Evolutionary conservation across 2,329 filamentous ascomycete genomes (phyloP), one percentile per base, ranked within the genome.

Genomic region (Capronia epimyces): DNA sequence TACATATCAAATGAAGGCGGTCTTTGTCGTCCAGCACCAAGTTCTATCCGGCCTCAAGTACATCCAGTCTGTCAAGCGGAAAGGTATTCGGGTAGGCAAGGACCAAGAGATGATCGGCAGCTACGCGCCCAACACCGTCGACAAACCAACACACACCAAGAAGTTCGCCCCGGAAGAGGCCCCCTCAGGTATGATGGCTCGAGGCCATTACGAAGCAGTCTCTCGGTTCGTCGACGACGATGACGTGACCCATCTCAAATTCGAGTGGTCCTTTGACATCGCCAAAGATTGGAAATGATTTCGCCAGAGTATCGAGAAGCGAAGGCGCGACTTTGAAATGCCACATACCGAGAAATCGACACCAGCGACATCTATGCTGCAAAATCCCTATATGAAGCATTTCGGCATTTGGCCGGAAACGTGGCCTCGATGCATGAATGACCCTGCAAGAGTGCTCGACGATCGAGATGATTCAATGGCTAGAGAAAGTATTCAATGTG

Each of bases 101-200:
- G 86, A 93, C 65, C 87, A 94, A 63, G 91, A 97, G 76, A 98
- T 98, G 93, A 86, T 98, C 79, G 89, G 93, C 71, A 95, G 88
- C 64, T 98, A 91, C 66, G 86, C 89, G 49, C 93, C 93, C 60
- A 96, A 85, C 75, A 97, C 91, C 15, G 86, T 89, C 57, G 86
- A 89, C 71, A 88, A 87, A 71, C 82, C 86, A 8, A 70, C 84
- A 57, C 94, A 97, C 71, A 82, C 83, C 70, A 97, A 97, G 80
- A 86, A 86, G 67, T 97, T 63, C 41, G 34, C 53, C n/a, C 80
- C 89, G 64, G 91, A 97, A 69, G 89, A 95, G 60, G 93, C 93
- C 15, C 93, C 93, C 13, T 84, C 84, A 15, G 91, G 91, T 63
- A 91, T 97, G 83, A 74, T 97, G 48, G 85, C 82, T 50, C 87